A percentile compares a stretch with the other conserved stretches of the same genome.
These are phyloP conservation scores for Xylaria scruposa DNA, from an alignment of 495 filamentous ascomycete species.

Conservation along the genomic window DNA sequence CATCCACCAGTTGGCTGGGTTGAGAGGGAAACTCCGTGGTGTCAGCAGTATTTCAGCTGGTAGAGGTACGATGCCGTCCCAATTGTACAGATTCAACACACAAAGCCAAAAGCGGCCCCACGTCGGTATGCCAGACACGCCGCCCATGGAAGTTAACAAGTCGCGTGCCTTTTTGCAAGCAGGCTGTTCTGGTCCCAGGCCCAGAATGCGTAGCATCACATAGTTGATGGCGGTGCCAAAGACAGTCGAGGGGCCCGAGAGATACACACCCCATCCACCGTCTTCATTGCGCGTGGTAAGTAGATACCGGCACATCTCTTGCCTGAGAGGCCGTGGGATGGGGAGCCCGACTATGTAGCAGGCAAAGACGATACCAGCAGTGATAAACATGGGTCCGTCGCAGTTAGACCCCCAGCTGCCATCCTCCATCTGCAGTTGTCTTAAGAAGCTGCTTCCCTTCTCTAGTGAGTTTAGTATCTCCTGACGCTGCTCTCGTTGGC, in stretches of 20 bases:
- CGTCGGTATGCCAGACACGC: slow-evolving; percentile 75
- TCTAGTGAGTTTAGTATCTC: slow-evolving; percentile 55
- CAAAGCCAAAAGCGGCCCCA: slow-evolving; percentile 85
- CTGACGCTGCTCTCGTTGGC: not conserved
- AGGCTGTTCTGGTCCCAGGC: slow-evolving; percentile 71
- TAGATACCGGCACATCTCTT: slow-evolving; percentile 80
- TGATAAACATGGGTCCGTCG: slow-evolving; percentile 74
- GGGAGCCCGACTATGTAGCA: slow-evolving; percentile 79
- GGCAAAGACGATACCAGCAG: slow-evolving; percentile 74
- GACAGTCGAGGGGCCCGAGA: slow-evolving; percentile 77
- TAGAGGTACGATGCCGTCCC: slow-evolving; percentile 81
- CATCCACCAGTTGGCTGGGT: slow-evolving; percentile 89
- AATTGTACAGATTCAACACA: slow-evolving; percentile 73
- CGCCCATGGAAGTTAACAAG: slow-evolving; percentile 72
- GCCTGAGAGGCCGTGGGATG: slow-evolving; percentile 70
- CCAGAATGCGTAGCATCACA: slow-evolving; percentile 70
- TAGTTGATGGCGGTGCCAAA: slow-evolving; percentile 87
- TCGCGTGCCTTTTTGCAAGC: slow-evolving; percentile 75
- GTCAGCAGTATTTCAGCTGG: slow-evolving; percentile 83
- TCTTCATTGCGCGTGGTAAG: slow-evolving; percentile 76
- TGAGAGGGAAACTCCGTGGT: slow-evolving; percentile 80
- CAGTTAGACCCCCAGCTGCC: slow-evolving; percentile 89
- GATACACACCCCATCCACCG: slow-evolving; percentile 88
- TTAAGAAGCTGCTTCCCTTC: slow-evolving; percentile 79
- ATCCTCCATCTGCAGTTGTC: slow-evolving; percentile 72